Evolutionary conservation across 129 eudicot species (phyloP).

Genomic region (Flaveria sonorensis): DNA sequence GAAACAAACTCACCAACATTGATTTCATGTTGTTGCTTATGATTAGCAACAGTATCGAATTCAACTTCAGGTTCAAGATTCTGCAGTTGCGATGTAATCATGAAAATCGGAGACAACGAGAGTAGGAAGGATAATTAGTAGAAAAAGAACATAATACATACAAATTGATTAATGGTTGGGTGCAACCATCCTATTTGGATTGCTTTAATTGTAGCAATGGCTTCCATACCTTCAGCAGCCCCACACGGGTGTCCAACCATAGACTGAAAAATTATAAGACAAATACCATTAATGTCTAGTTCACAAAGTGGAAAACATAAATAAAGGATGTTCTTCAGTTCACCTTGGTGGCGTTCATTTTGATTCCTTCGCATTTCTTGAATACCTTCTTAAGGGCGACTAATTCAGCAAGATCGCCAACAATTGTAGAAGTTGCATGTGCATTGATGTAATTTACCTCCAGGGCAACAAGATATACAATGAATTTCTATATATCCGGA

Average conservation of each 20-base stretch:
- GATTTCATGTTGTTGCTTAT: conserved; percentile 1
- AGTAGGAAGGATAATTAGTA: background rate
- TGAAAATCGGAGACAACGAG: background rate
- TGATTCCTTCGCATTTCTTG: background rate
- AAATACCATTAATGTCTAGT: background rate
- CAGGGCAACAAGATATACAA: background rate
- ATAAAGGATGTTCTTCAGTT: background rate
- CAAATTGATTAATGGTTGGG: conserved; percentile 23
- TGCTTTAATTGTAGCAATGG: conserved; percentile 16
- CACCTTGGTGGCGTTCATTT: conserved; percentile 27
- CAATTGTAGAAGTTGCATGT: background rate
- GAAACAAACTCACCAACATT: background rate
- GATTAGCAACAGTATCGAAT: conserved; percentile 7
- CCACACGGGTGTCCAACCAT: conserved; percentile 6
- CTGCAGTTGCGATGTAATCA: background rate
- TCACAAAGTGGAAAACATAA: background rate
- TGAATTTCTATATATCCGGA: background rate
- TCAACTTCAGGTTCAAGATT: conserved; percentile 1
- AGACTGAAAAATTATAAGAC: background rate
- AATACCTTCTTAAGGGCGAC: background rate
- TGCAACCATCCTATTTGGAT: conserved; percentile 27
- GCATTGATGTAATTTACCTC: conserved; percentile 28
- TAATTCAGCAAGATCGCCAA: conserved; percentile 3
- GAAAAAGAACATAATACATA: background rate
- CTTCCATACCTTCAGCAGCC: conserved; percentile 23